phyloP scores from a whole-genome alignment of 371 early-diverging fungal genomes.

The Umbelopsis sp. region DNA sequence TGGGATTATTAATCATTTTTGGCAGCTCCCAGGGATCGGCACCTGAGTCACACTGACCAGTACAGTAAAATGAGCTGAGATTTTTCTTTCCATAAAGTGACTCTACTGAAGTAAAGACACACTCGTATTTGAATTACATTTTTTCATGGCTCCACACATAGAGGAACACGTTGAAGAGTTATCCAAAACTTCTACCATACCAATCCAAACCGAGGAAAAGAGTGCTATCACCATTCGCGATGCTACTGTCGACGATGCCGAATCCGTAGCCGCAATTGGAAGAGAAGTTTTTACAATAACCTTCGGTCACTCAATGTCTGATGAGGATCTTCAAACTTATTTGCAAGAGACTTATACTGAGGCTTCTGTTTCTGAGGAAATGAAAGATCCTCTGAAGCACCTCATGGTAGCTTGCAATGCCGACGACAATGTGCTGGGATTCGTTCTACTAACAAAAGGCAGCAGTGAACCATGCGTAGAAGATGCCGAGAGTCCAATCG shows the following conservation, averaged over 20 bases:
- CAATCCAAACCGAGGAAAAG: not conserved
- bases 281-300: not conserved
- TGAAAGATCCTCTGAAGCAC: constrained; percentile 26
- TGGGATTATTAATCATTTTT: too few species aligned
- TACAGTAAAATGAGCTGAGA: too few species aligned
- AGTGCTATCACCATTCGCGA: not conserved
- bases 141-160: constrained; percentile 2
- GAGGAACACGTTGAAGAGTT: not conserved
- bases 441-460: constrained; percentile 28
- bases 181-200: not conserved
- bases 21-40: too few species aligned
- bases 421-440: constrained; percentile 26
- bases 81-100: too few species aligned
- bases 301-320: constrained; percentile 3
- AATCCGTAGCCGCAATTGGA: not conserved
- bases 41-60: too few species aligned
- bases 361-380: constrained; percentile 24
- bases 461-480: constrained; percentile 31
- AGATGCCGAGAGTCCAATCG: constrained; percentile 30
- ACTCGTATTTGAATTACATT: too few species aligned
- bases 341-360: constrained; percentile 24
- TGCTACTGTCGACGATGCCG: constrained; percentile 8
- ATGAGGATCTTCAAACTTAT: constrained; percentile 23
- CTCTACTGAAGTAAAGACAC: too few species aligned
- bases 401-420: constrained; percentile 29